Evolutionary conservation across 768 basidiomycete species (phyloP).

Genomic region (Agrocybe pediades): DNA sequence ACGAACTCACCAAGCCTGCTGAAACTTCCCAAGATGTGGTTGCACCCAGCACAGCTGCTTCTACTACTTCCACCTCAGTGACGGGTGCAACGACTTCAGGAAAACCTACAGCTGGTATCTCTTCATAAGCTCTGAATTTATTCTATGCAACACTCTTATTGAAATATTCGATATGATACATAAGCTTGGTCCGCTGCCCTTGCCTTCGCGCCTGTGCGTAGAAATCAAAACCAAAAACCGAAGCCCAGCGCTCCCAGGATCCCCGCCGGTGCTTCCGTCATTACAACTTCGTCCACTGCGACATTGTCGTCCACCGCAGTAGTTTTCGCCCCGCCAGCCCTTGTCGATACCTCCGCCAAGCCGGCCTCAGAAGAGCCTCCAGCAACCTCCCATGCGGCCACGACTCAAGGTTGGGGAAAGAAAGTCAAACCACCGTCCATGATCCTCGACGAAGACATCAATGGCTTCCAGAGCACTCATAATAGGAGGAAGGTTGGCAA

Average conservation of each 20-base stretch:
- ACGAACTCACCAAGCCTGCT: constrained; percentile 17
- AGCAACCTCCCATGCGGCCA: neutral
- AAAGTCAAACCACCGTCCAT: constrained; percentile 91
- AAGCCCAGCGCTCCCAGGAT: constrained; percentile 55
- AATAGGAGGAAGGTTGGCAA: constrained; percentile 57
- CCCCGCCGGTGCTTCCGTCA: constrained; percentile 64
- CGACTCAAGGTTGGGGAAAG: constrained; percentile 72
- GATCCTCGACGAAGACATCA: constrained; percentile 87
- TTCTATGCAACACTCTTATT: constrained; percentile 58
- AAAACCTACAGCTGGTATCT: constrained; percentile 62
- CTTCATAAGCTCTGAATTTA: constrained; percentile 49
- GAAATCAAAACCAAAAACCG: constrained; percentile 55
- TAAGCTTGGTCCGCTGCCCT: constrained; percentile 90
- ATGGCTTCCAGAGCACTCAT: constrained; percentile 69
- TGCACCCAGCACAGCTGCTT: constrained; percentile 15
- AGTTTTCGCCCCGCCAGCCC: constrained; percentile 68
- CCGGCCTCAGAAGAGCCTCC: constrained; percentile 21
- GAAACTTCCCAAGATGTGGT: constrained; percentile 16
- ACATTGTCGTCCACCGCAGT: constrained; percentile 59
- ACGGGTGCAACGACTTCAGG: constrained; percentile 29
- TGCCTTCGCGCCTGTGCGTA: constrained; percentile 83
- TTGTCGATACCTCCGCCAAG: constrained; percentile 42
- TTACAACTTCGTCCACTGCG: constrained; percentile 23
- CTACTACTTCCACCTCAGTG: constrained; percentile 23
- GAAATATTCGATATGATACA: constrained; percentile 44